Evolutionary conservation across 2,329 filamentous ascomycete genomes (phyloP), one percentile per base, ranked within the genome.

Genomic region (Emericellopsis cladophorae): DNA sequence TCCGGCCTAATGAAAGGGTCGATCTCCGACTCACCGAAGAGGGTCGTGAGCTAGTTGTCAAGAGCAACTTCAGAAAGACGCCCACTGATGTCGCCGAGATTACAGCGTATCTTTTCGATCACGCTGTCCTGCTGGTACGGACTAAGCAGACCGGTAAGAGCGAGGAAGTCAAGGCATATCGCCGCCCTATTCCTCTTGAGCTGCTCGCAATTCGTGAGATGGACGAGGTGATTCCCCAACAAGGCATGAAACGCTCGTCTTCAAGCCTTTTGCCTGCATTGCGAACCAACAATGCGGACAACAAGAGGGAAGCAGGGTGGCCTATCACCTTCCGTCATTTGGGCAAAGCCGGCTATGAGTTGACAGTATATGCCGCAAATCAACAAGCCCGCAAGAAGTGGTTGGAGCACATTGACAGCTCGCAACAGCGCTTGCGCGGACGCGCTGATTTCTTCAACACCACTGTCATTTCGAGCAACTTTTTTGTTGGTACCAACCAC

Each of bases 281-380:
- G 36, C 61, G 71, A 37, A 61, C 62, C 42, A 66, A 65, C 39
- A 58, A 61, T 32, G 55, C 58, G 3, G 68, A 72, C 36, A 74
- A 81, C 49, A 78, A 74, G 56, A 75, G 74, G 50, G 62, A 65
- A 35, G 86, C 94, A 51, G 87, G 85, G 37, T 93, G 86, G 65
- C 92, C 92, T 0, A 93, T 98, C 45, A 96, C 90, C 2, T 98
- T 98, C 70, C 81, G 85, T 50, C 88, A 95, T 68, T 73, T 98
- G 44, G 92, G 92, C 38, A 95, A 94, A 62, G 89, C 88, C 41
- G 92, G 90, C 26, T 98, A 95, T 56, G 90, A 95, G 57, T 68
- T 88, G 52, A 92, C 89, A 4, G 71, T 98, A 5, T 96, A 83
- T 60, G 90, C 88, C 37, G 79, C 82, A 9, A 93, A 86, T 44